Evolutionary conservation across 2,329 filamentous ascomycete species (phyloP), one percentile per base, ranked within the genome.

Genomic region (Diplodia seriata): DNA sequence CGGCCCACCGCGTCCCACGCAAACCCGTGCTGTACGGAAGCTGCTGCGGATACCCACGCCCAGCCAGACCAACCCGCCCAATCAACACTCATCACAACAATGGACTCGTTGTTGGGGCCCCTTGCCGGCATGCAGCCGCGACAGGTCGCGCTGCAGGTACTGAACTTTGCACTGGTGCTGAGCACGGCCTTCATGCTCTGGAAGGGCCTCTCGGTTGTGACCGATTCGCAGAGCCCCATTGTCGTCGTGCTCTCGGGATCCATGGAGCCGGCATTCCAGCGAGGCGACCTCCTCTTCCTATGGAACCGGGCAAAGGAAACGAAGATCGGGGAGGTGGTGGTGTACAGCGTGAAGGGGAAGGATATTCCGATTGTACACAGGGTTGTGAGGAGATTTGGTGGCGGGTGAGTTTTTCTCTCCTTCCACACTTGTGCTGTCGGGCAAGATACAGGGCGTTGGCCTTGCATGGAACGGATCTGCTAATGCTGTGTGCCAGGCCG

Each of bases 281-380:
- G 91, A 54, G 91, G 91, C 67, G 91, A 94, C 75, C 81, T 93
- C 7, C 83, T 93, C 3, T 87, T 93, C 74, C 82, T 94, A 8
- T 93, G 91, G 90, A 94, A 94, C 77, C 83, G 91, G 66, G 80
- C 84, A 66, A 70, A 78, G 76, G 85, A 90, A 53, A 89, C 89
- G 1, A 85, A 90, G 74, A 83, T 92, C 55, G 90, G 90, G 20
- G 90, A 92, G 79, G 85, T 91, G 70, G 90, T 92, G 72, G 90
- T 92, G 57, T 92, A 91, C 81, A 97, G 97, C 76, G 91, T 97
- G 66, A 87, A 89, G 78, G 93, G 90, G 68, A 99, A 98, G 84
- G 92, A 97, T 72, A 98, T 99, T 71, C 95, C 95, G 36, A 99
- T 99, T 80, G 95, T 99, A 72, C 95, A 99, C 82, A 85, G 95